These are phyloP conservation scores for Lipomyces lipofer DNA, from an alignment of 805 yeast genomes.

Conservation along the genomic window DNA sequence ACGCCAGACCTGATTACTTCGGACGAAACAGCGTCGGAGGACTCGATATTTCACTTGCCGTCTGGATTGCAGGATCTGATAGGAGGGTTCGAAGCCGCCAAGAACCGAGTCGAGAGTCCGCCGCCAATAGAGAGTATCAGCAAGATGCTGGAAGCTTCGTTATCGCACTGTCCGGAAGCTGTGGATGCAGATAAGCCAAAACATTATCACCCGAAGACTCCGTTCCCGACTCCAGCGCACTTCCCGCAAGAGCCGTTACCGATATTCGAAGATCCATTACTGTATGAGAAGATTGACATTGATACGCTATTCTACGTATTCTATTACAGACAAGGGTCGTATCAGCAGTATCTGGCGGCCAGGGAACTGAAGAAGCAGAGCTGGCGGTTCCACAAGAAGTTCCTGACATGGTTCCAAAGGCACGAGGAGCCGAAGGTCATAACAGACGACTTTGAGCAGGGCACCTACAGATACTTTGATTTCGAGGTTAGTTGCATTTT, in stretches of 20 bases:
- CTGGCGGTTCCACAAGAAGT: conserved; percentile 75
- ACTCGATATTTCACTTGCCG: conserved; percentile 37
- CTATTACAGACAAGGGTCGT: conserved; percentile 76
- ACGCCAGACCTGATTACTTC: conserved; percentile 24
- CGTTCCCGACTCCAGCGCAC: conserved; percentile 85
- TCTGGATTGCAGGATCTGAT: conserved; percentile 46
- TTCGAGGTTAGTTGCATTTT: no score
- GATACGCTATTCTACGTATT: conserved; percentile 91
- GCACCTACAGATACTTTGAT: conserved; percentile 80
- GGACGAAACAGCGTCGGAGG: conserved; percentile 26
- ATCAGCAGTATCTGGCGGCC: conserved; percentile 75
- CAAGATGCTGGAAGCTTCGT: conserved; percentile 69
- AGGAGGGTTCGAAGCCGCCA: conserved; percentile 44
- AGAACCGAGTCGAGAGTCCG: conserved; percentile 51
- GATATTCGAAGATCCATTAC: conserved; percentile 53
- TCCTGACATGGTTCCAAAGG: conserved; percentile 78
- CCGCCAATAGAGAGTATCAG: conserved; percentile 55
- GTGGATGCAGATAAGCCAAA: conserved; percentile 84
- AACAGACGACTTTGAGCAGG: conserved; percentile 48
- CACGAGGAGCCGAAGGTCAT: conserved; percentile 54
- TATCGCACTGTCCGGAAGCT: conserved; percentile 90
- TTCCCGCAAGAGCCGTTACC: conserved; percentile 80
- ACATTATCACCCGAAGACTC: conserved; percentile 71
- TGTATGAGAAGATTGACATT: conserved; percentile 70
- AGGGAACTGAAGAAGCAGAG: conserved; percentile 75